Percentiles rank a stretch among this genome's conserved stretches.
phyloP scores from a whole-genome alignment of 352 stramenopile species.

The Globisporangium echinulatum region DNA sequence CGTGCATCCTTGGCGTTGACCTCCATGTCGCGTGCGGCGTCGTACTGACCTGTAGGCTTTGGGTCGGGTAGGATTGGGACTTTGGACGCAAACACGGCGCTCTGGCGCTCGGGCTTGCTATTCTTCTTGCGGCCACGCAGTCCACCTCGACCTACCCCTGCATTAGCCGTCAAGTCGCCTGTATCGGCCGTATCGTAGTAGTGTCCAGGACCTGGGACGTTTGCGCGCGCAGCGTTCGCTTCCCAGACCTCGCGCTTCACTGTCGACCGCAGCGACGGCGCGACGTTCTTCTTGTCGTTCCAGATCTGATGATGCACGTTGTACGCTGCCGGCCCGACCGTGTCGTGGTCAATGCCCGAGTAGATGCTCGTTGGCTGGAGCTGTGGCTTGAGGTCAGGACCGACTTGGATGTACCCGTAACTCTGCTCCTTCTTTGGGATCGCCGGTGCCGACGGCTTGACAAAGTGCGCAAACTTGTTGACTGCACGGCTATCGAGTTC shows the following conservation, averaged over 20 bases:
- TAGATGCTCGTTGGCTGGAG: conserved; percentile 41
- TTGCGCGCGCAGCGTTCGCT: conserved; percentile 36
- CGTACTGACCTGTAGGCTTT: conserved; percentile 37
- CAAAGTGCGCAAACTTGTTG: conserved; percentile 34
- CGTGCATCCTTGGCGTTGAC: conserved; percentile 46
- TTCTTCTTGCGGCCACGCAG: conserved; percentile 5
- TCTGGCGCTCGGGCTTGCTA: conserved; percentile 25
- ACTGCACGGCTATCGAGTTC: conserved; percentile 4
- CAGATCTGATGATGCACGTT: conserved; percentile 43
- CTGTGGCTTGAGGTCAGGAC: conserved; percentile 36
- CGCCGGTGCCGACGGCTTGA: conserved; percentile 54
- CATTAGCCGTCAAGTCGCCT: background rate
- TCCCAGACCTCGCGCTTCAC: conserved; percentile 76
- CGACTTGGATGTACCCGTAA: conserved; percentile 55
- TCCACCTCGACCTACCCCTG: background rate
- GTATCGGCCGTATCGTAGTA: conserved; percentile 23
- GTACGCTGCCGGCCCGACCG: conserved; percentile 65
- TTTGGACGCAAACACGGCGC: conserved; percentile 70
- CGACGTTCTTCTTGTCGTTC: conserved; percentile 63
- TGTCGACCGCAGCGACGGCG: conserved; percentile 55
- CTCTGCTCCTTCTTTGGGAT: conserved; percentile 72
- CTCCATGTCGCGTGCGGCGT: conserved; percentile 62
- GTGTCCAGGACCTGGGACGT: conserved; percentile 55
- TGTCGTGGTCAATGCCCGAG: conserved; percentile 65
- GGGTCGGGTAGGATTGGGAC: conserved; percentile 52